Base-by-base conservation (phyloP, 2,329 filamentous ascomycete genomes). In the Colletotrichum sp. region DNA sequence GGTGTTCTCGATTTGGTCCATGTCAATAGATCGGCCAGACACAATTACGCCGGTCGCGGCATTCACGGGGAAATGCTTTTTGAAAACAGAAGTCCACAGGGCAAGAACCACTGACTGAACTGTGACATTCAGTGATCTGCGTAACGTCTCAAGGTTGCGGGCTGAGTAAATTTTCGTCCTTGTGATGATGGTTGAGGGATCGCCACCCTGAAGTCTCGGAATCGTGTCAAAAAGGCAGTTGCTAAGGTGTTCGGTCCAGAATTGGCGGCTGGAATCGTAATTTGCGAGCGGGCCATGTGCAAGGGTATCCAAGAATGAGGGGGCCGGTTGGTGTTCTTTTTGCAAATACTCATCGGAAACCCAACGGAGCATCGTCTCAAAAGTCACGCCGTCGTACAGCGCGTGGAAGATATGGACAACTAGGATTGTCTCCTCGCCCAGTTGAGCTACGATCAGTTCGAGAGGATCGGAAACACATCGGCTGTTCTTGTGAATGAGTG, bases 371-470 rank as follows among this genome's bases (percentile, higher is more conserved):
- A 98, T 87, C 29, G 95, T 81, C 3, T 89, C 87, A 51, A 98
- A 88, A 74, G 95, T 96, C 76, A 90, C 93, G 3, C 95, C 96
- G 82, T 98, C 96, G 78, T 98, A 98, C 0, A 98, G 82, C 0
- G 90, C 95, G 80, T 98, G 96, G 82, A 98, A 98, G 1, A 97
- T 92, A 59, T 93, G 89, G 4, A 98, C 78, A 4, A 87, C 83
- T 36, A 98, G 82, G 0, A 87, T 75, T 8, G 78, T 78, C 2
- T 76, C 77, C 1, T 76, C 76, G 1, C 71, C 66, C 7, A 79
- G 62, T 1, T 76, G 70, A 4, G 90, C 73, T 1, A 88, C 69
- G 2, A 88, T 79, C 3, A 91, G 75, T 67, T 91, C 86, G 6
- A 93, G 80, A 0, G 92, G 92, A 8, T 81, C 82, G 3, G 78